Evolutionary conservation across 306 rosid genomes (phyloP), one percentile per base, ranked within the genome.

Genomic region (Argentina anserina): DNA sequence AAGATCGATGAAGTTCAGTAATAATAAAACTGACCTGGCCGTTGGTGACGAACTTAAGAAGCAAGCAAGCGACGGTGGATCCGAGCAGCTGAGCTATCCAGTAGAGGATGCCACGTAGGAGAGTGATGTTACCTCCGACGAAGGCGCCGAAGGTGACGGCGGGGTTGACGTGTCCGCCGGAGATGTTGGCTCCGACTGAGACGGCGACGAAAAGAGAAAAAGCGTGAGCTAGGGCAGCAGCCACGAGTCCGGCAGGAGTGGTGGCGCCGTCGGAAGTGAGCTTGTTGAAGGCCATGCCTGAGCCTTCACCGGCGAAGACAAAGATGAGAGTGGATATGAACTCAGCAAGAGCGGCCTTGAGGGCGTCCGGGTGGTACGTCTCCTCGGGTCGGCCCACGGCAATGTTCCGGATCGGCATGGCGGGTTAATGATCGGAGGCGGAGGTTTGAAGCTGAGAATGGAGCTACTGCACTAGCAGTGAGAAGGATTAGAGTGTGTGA

Each of bases 91-190:
- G 98, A 31, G 93, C 98, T 68, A 93, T 78, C 87, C 90, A 70
- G 87, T 93, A 93, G 28, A 90, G 79, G 75, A 93, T 25, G 11
- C 93, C 92, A 23, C 97, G 96, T 50, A 90, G 81, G 67, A 93
- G 69, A 47, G 86, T 46, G 89, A 93, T 93, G 79, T 93, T 87
- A 0, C 98, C 98, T 7, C 97, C 98, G 34, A 93, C 5, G 77
- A 93, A 90, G 59, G 86, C 87, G 0, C 97, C 98, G 80, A 93
- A 90, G 42, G 98, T 93, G 43, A 93, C 98, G 17, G 97, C 97
- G 12, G 98, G 97, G 88, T 93, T 93, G 41, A 93, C 97, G 78
- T 93, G 98, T 18, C 97, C 98, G 15, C 97, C 97, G 68, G 98
- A 93, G 84, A 93, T 89, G 83, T 93, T 93, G 39, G 92, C 93